Evolutionary conservation across 306 rosid species (phyloP).

Genomic region (Sicyos baderoa): DNA sequence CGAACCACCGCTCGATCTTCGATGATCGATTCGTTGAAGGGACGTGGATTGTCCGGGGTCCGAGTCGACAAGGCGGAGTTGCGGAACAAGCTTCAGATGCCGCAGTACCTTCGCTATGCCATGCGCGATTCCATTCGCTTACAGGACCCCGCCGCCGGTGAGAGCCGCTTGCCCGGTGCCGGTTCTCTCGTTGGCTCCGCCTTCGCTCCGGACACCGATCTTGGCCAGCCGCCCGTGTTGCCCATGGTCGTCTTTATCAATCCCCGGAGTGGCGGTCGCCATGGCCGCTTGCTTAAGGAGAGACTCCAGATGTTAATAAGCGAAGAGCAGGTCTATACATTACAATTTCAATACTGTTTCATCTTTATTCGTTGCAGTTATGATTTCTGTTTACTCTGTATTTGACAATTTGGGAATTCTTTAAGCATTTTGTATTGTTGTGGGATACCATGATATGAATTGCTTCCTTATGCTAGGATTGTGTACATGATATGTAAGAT

Average conservation of each 20-base stretch:
- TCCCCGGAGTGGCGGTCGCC: constrained; percentile 73
- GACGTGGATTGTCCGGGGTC: constrained; percentile 56
- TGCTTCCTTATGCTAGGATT: background rate
- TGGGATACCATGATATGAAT: background rate
- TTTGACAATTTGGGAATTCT: no score
- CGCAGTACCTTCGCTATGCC: constrained; percentile 70
- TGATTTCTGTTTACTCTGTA: no score
- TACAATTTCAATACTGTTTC: no score
- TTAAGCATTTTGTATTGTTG: background rate
- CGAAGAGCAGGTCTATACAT: constrained; percentile 67
- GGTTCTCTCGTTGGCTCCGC: constrained; percentile 6
- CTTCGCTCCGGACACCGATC: constrained; percentile 15
- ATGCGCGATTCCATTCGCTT: constrained; percentile 75
- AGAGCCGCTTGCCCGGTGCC: constrained; percentile 32
- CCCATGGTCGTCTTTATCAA: constrained; percentile 89
- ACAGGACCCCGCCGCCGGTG: constrained; percentile 57
- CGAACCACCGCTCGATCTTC: constrained; percentile 46
- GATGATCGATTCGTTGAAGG: constrained; percentile 52
- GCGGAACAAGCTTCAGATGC: constrained; percentile 58
- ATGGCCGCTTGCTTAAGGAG: constrained; percentile 73
- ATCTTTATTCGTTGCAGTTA: no score
- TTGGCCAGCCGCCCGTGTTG: constrained; percentile 32
- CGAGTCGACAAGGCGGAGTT: constrained; percentile 72
- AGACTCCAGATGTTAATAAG: constrained; percentile 67
- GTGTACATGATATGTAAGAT: background rate